A percentile compares a stretch with the other conserved stretches of the same genome.
Conservation (phyloP, 1,139 yeast species). For the Saccharomyces hybrid region DNA sequence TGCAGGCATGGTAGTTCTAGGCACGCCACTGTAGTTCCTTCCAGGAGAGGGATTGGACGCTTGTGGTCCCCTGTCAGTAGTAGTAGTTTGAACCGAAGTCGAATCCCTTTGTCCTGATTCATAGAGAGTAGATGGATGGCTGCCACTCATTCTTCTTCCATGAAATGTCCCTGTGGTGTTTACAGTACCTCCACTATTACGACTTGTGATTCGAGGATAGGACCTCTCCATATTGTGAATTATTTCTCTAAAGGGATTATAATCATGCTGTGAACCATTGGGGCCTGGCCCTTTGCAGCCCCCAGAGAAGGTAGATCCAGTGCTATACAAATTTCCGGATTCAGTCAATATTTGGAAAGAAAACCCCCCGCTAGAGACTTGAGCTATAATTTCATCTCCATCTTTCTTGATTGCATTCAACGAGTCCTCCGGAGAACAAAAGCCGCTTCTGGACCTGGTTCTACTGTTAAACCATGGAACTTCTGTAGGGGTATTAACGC, state of each 20-base stretch:
- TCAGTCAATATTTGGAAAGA: constrained; percentile 54
- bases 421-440: constrained; percentile 20
- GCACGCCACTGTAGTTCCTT: not conserved
- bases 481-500: constrained; percentile 40
- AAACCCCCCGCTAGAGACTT: constrained; percentile 60
- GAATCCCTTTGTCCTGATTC: not conserved
- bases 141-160: constrained; percentile 3
- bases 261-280: constrained; percentile 30
- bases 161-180: constrained; percentile 18
- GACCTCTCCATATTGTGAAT: constrained; percentile 20
- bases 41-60: not conserved
- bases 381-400: constrained; percentile 39
- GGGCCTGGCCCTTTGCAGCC: constrained; percentile 36
- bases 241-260: constrained; percentile 27
- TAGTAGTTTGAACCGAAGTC: not conserved
- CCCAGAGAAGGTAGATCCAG: constrained; percentile 47
- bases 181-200: constrained; percentile 10
- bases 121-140: not conserved
- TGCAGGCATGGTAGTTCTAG: constrained; percentile 3
- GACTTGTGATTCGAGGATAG: constrained; percentile 10
- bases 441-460: not conserved
- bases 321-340: constrained; percentile 46
- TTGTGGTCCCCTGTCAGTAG: constrained; percentile 12
- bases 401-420: not conserved
- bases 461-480: constrained; percentile 30